Percentiles rank a stretch among this genome's conserved stretches.
These are phyloP conservation scores for Globisporangium orthogonon DNA, from an alignment of 352 stramenopile genomes.

Conservation along the genomic window DNA sequence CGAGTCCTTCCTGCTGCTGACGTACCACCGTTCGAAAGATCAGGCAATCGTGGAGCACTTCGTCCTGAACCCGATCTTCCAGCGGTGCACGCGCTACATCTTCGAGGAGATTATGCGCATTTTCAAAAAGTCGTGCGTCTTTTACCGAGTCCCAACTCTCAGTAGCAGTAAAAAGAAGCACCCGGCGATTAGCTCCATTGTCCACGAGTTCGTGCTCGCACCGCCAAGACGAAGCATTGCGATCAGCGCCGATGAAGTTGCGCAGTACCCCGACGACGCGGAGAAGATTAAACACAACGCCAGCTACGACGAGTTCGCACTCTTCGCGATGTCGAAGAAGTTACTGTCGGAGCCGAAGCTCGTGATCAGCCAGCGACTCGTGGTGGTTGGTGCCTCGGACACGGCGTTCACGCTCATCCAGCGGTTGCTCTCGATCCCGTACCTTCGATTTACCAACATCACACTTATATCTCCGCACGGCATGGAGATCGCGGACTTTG, in stretches of 20 bases:
- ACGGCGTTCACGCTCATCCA: conserved; percentile 75
- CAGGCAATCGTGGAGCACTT: conserved; percentile 56
- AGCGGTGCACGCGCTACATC: conserved; percentile 45
- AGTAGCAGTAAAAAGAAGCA: background rate
- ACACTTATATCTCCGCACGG: conserved; percentile 79
- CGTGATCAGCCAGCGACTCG: conserved; percentile 74
- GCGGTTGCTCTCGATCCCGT: conserved; percentile 68
- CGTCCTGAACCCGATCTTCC: conserved; percentile 73
- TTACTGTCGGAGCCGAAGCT: conserved; percentile 86
- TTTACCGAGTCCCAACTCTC: conserved; percentile 31
- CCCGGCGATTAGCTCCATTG: conserved; percentile 22
- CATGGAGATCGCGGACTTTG: conserved; percentile 29
- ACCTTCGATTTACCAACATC: conserved; percentile 83
- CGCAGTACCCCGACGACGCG: conserved; percentile 39
- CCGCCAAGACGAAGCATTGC: conserved; percentile 43
- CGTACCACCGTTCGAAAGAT: conserved; percentile 67
- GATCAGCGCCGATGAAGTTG: conserved; percentile 36
- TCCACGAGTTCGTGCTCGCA: conserved; percentile 60
- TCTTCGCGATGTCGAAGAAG: conserved; percentile 85
- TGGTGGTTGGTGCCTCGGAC: conserved; percentile 82
- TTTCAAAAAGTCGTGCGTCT: conserved; percentile 65
- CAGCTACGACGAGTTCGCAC: conserved; percentile 35
- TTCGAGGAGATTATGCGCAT: conserved; percentile 79
- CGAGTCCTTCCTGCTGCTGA: conserved; percentile 52
- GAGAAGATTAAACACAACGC: conserved; percentile 13